These are phyloP conservation scores for Aspergillus sp. DNA, from an alignment of 2,329 filamentous ascomycete species.

Conservation along the genomic window DNA sequence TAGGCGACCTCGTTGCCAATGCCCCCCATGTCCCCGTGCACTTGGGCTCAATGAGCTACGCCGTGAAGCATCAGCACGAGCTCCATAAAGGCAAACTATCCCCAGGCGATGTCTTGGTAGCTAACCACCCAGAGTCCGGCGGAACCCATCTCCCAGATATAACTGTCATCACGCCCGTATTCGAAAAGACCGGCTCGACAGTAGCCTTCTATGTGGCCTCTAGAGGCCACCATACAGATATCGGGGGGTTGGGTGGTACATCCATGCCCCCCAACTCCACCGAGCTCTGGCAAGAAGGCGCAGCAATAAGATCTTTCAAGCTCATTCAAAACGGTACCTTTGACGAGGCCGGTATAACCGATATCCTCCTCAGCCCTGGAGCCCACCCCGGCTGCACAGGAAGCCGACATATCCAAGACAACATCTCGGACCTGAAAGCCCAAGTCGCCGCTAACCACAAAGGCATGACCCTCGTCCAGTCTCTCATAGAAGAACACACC, in stretches of 20 bases:
- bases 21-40: conserved; percentile 82
- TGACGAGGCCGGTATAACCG: conserved; percentile 71
- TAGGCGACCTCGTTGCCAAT: conserved; percentile 63
- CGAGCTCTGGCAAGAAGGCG: conserved; percentile 50
- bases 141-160: conserved; percentile 83
- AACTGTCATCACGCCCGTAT: conserved; percentile 77
- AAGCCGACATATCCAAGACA: conserved; percentile 76
- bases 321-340: conserved; percentile 74
- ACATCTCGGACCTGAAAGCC: conserved; percentile 81
- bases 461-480: conserved; percentile 74
- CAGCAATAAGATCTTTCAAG: conserved; percentile 51
- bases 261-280: conserved; percentile 69
- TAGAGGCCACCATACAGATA: conserved; percentile 78
- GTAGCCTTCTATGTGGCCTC: conserved; percentile 83
- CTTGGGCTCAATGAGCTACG: conserved; percentile 81
- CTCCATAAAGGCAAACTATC: conserved; percentile 79
- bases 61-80: conserved; percentile 72
- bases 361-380: conserved; percentile 73
- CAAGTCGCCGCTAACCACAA: conserved; percentile 86
- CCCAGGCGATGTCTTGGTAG: conserved; percentile 76
- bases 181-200: conserved; percentile 59
- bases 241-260: conserved; percentile 77
- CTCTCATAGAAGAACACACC: conserved; percentile 74
- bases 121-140: conserved; percentile 80
- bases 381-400: conserved; percentile 74